Evolutionary conservation across 176 grass and related monocot species (phyloP), one percentile per base, ranked within the genome.

Genomic region (Musa beccarii): DNA sequence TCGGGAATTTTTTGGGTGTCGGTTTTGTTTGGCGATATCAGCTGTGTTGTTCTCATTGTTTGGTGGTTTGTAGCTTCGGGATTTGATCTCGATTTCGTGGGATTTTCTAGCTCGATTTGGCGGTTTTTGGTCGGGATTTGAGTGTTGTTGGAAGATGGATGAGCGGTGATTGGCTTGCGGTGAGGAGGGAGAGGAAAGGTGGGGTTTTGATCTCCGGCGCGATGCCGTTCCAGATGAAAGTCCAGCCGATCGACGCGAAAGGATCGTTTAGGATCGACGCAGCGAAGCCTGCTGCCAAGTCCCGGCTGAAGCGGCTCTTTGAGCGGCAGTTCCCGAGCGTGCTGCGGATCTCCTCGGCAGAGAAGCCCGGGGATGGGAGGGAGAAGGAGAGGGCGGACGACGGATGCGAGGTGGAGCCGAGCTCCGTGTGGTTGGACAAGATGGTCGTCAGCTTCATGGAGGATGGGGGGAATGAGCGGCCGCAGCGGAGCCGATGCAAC

Each of bases 361-460:
- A 94, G 84, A 82, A 84, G 79, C 86, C 54, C 54, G 29, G 57
- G 76, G 9, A 54, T 9, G 11, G 85, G 52, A 9, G 73, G 83
- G 66, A 69, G 24, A 79, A 16, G 64, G 77, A 79, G 20, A 89
- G 74, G 49, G 85, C 11, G 53, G 28, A 88, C 9, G 79, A 2
- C 20, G 68, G n/a, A 34, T 20, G 12, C n/a, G 90, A 98, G 13
- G 11, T 20, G 55, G 95, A 99, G 73, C 88, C 91, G 16, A 93
- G 86, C 73, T 89, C 95, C 14, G 74, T 99, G 50, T 94, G 91
- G 70, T 81, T 99, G 10, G 95, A 99, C 78, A 89, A 89, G 62
- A 92, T 99, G 95, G 88, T 99, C 53, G 85, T 84, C 34, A 89
- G 84, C 85, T 99, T 99, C 84, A 80, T 99, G 16, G 94, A 97